A percentile compares a stretch with the other conserved stretches of the same genome.
Conservation (phyloP, 176 grass and related monocot genomes). For the Poa annua region DNA sequence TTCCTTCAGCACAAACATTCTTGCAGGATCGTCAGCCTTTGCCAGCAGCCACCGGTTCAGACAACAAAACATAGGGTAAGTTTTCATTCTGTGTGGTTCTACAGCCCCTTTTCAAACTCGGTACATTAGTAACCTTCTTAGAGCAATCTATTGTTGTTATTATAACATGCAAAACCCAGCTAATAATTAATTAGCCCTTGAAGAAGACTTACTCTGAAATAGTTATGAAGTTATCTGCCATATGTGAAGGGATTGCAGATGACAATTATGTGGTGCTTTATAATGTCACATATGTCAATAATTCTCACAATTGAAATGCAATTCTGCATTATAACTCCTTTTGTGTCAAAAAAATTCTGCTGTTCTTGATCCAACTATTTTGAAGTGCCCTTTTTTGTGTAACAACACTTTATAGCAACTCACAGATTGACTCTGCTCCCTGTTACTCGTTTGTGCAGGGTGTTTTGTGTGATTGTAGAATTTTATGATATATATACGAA, state of each 20-base stretch:
- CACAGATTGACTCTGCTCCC: conserved; percentile 5
- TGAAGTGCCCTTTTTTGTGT: not conserved
- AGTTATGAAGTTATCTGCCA: not conserved
- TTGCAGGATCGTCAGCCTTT: conserved; percentile 52
- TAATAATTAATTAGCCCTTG: not conserved
- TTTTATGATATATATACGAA: conserved; percentile 27
- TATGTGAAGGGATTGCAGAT: not conserved
- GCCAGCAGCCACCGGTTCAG: conserved; percentile 49
- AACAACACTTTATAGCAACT: not conserved
- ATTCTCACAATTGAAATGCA: not conserved
- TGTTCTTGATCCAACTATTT: not conserved
- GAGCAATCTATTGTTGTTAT: conserved; percentile 15
- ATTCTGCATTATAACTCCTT: not conserved
- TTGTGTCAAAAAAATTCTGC: not conserved
- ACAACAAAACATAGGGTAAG: conserved; percentile 55
- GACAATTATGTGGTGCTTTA: not conserved
- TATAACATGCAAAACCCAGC: not conserved
- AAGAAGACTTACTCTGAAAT: conserved; percentile 14
- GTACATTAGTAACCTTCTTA: not conserved
- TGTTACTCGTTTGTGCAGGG: conserved; percentile 19
- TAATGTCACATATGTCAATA: not conserved
- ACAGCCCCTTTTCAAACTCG: not conserved
- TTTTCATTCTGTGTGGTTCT: conserved; percentile 8
- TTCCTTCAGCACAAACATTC: conserved; percentile 60
- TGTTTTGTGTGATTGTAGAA: conserved; percentile 13